Evolutionary conservation across 163 green algal species (phyloP), one percentile per base, ranked within the genome.

Genomic region (Chloromonas sp.): DNA sequence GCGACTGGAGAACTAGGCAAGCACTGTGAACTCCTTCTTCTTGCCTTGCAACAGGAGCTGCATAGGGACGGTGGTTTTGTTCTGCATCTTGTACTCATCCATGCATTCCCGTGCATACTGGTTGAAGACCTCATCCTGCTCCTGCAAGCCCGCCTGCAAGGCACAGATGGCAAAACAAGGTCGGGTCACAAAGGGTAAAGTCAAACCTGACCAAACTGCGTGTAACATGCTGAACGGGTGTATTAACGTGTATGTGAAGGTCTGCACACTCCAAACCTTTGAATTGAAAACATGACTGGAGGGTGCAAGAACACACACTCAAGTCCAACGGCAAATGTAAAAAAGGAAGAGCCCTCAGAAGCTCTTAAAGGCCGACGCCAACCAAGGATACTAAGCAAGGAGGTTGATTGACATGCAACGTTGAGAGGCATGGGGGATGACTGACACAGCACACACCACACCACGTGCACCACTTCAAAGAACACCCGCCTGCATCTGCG

Each of bases 81-180:
- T 87, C 83, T 89, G 86, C n/a, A 83, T 81, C 66, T 61, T 70
- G 88, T 92, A 94, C 89, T 94, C 91, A 3, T 90, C 85, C 79
- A 94, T 91, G 83, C 86, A 92, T 59, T 89, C 91, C 14, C 83
- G 84, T 57, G 84, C 87, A 60, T 88, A 82, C 58, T 90, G 81
- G 79, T 83, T 71, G 3, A 92, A 82, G 1, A 79, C 60, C 36
- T 87, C 86, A 66, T 90, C 85, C 82, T 88, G 78, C 81, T 88
- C 87, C 61, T 85, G 60, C 70, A 86, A 83, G 5, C 81, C 79
- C 74, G 81, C n/a, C 66, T 76, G 66, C 8, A 76, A 76, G 11
- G 66, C 5, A 76, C 5, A 13, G 66, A 76, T 13, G 66, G 66
- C 8, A 76, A 76, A 76, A 76, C 8, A 76, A 76, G 8, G 8